Conservation (phyloP, 768 basidiomycete species). For the Auricularia sp. region DNA sequence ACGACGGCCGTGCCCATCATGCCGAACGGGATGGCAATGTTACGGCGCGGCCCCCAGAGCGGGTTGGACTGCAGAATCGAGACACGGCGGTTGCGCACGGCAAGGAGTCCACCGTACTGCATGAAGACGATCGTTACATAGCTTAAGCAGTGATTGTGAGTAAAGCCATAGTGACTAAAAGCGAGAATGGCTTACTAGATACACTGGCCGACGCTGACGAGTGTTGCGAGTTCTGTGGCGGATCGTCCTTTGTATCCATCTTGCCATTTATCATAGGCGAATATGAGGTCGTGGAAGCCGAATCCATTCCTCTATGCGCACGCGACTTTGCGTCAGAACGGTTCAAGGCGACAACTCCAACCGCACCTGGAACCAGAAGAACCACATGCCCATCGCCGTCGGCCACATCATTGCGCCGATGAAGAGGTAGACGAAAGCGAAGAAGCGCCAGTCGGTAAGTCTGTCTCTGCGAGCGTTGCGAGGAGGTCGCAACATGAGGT, state of each 20-base stretch:
- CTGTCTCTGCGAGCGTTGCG: conserved; percentile 46
- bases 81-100: conserved; percentile 35
- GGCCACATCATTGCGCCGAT: conserved; percentile 38
- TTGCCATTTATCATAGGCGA: conserved; percentile 31
- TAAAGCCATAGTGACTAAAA: not conserved
- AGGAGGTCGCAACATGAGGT: conserved; percentile 43
- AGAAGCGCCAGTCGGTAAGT: conserved; percentile 32
- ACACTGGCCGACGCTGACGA: conserved; percentile 35
- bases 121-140: conserved; percentile 41
- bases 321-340: not conserved
- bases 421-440: conserved; percentile 21
- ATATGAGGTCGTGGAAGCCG: conserved; percentile 26
- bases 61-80: conserved; percentile 35
- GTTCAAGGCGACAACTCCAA: not conserved
- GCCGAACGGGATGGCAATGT: conserved; percentile 27
- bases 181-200: conserved; percentile 23
- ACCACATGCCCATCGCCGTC: conserved; percentile 34
- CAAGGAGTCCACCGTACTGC: conserved; percentile 32
- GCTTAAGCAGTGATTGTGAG: conserved; percentile 13
- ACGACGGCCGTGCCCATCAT: conserved; percentile 34
- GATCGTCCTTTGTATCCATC: conserved; percentile 27
- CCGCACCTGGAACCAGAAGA: conserved; percentile 21
- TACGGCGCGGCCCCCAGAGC: conserved; percentile 37
- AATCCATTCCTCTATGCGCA: conserved; percentile 14
- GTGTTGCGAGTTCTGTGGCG: conserved; percentile 18